phyloP scores from a whole-genome alignment of 2,329 filamentous ascomycete species.

The Herpomyces periplanetae region DNA sequence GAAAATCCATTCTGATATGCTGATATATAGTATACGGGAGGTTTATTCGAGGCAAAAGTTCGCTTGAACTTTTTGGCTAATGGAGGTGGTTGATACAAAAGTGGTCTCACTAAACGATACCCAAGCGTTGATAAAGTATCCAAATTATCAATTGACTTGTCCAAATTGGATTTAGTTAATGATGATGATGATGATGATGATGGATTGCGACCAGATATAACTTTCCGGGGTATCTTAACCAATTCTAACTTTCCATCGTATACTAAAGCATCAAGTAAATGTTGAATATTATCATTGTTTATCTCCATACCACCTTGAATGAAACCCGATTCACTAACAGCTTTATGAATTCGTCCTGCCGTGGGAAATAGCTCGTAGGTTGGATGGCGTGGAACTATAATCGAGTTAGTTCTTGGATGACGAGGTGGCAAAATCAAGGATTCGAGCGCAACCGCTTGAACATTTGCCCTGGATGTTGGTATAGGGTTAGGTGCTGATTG shows the following conservation, averaged over 20 bases:
- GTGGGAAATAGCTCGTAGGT: constrained; percentile 46
- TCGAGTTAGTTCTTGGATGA: no score
- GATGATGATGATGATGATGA: constrained; percentile 8
- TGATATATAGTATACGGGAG: not conserved
- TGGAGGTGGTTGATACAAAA: constrained; percentile 3
- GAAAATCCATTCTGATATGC: constrained; percentile 24
- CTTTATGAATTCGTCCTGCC: constrained; percentile 29
- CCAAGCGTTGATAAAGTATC: constrained; percentile 5
- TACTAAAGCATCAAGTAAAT: constrained; percentile 51
- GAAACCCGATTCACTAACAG: constrained; percentile 25
- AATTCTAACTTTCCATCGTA: constrained; percentile 52
- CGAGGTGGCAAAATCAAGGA: no score
- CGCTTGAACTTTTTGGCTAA: constrained; percentile 1
- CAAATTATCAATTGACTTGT: constrained; percentile 3
- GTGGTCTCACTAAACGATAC: constrained; percentile 5
- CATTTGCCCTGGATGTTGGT: no score
- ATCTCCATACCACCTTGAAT: constrained; percentile 19
- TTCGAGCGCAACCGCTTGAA: no score
- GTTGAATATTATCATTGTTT: constrained; percentile 31
- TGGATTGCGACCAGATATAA: not conserved
- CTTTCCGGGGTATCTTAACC: constrained; percentile 6
- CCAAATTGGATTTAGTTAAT: constrained; percentile 8
- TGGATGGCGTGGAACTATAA: constrained; percentile 16
- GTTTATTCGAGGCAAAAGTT: constrained; percentile 2
- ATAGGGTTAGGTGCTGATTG: no score